Conservation (phyloP, 2,329 filamentous ascomycete species). For the Trichoderma koningii region DNA sequence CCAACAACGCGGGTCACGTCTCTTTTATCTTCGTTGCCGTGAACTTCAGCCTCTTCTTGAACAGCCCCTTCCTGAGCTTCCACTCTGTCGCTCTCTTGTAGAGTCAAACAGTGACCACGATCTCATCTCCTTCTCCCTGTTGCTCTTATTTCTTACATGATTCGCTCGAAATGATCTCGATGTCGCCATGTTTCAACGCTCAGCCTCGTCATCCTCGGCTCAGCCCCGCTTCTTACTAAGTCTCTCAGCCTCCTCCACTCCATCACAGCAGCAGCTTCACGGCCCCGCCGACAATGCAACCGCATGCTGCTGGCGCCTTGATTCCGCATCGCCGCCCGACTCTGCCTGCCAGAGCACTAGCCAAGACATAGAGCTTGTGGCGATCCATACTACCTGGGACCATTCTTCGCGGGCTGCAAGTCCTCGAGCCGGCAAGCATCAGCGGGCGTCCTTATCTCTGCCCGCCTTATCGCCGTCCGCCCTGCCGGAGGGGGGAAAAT, state of each 20-base stretch:
- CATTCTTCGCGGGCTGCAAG: background rate
- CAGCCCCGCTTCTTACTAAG: slow-evolving; percentile 25
- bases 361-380: slow-evolving; percentile 13
- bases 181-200: slow-evolving; percentile 9
- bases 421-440: background rate
- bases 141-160: background rate
- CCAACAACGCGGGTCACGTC: background rate
- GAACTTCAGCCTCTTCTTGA: background rate
- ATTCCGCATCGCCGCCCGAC: background rate
- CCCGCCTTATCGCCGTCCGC: background rate
- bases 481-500: background rate
- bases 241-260: slow-evolving; percentile 20
- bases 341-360: slow-evolving; percentile 5
- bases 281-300: background rate
- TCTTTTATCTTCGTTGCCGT: background rate
- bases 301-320: slow-evolving; percentile 10
- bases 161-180: background rate
- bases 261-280: slow-evolving; percentile 17
- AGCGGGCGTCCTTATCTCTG: background rate
- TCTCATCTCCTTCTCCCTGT: no score
- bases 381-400: background rate
- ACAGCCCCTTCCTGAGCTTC: no score
- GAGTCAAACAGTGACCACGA: background rate
- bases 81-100: no score
- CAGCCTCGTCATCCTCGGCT: slow-evolving; percentile 17